Conservation (phyloP, 225 moss, liverwort and hornwort species). For the Asterella californica region DNA sequence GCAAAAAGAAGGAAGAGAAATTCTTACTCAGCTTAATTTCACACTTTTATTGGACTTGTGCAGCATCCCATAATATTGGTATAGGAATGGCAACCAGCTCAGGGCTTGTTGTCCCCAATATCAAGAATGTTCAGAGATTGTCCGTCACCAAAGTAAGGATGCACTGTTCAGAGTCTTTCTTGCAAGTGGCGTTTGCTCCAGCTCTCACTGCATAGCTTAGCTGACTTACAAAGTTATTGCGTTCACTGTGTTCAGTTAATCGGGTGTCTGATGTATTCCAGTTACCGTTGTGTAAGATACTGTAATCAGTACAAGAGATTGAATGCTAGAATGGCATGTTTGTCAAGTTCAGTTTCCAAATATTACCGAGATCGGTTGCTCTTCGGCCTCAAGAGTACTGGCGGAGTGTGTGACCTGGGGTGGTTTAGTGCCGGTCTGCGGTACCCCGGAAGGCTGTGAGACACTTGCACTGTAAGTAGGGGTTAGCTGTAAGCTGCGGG, state of each 20-base stretch:
- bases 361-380: neutral
- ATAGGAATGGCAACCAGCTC: constrained; percentile 75
- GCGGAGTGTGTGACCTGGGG: no score
- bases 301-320: no score
- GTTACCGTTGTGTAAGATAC: no score
- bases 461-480: no score
- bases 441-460: no score
- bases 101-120: constrained; percentile 95
- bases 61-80: constrained; percentile 92
- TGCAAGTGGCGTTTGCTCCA: neutral
- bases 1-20: neutral
- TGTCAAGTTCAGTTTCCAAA: neutral
- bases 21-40: neutral
- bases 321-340: neutral
- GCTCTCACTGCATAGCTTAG: neutral
- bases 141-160: constrained; percentile 65
- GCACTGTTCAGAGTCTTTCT: neutral
- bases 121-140: constrained; percentile 79
- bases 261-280: no score
- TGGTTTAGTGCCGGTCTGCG: no score
- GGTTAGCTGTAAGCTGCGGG: no score
- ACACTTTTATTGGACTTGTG: constrained; percentile 1
- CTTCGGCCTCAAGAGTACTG: no score
- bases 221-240: neutral
- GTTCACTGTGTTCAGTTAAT: neutral